Base-by-base conservation (phyloP, 805 yeast genomes). In the Saccharomycopsis sp. region DNA sequence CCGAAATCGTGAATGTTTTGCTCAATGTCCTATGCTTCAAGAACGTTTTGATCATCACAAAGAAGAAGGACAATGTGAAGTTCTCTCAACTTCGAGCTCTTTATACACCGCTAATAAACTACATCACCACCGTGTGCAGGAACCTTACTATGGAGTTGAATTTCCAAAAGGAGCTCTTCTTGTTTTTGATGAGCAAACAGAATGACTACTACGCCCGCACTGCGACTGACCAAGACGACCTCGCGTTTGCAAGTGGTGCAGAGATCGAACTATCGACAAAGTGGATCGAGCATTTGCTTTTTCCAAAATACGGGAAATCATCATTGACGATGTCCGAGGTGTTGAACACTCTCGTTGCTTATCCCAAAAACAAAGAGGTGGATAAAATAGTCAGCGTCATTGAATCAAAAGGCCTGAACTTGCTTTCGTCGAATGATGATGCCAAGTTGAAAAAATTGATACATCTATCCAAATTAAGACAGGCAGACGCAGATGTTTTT, bases 31-130 rank as follows among this genome's bases (percentile, higher is more conserved):
- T 68, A 38, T 34, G 61, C 4, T 43, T 50, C 36, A 50, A 53
- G 43, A 62, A 62, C 35, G 59, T 62, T n/a, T 44, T 69, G 15
- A 51, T 64, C 8, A 17, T 36, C 5, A 33, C 22, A 5, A 39
- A 38, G 13, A 36, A 32, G 13, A 35, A n/a, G n/a, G n/a, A n/a
- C n/a, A n/a, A 37, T 12, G 33, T 45, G 6, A 41, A 38, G 21
- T 45, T 45, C 32, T 19, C 32, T 7, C 40, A 38, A 17, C 26
- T 45, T 21, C 27, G 36, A 15, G 39, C 25, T 6, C 41, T 45
- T 32, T 41, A 41, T 18, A 30, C 41, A 4, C 48, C 48, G 13
- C 36, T 45, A 22, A 18, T 45, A 8, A 36, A 39, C 10, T 27
- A 33, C n/a, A 26, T 39, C 20, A 34, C 27, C 16, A 10, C 38